Percentiles rank a stretch among this genome's conserved stretches.
phyloP scores from a whole-genome alignment of 768 basidiomycete species.

The Lepiota brunneoincarnata region DNA sequence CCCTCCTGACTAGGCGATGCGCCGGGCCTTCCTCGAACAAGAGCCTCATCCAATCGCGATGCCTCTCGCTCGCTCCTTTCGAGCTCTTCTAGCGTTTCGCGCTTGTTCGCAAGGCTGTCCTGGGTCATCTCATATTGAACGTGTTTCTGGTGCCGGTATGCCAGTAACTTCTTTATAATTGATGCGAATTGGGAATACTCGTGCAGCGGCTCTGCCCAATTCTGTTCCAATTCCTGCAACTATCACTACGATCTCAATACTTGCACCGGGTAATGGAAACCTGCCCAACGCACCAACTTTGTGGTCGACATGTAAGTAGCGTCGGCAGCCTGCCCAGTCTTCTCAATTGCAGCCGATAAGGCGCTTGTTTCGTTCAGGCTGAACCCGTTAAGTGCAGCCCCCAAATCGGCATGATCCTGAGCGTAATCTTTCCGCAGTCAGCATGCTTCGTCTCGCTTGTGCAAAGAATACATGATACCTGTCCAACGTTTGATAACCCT shows the following conservation, averaged over 20 bases:
- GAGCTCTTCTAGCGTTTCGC: conserved; percentile 80
- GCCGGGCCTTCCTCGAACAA: conserved; percentile 52
- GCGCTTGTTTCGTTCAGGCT: conserved; percentile 80
- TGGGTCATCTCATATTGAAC: conserved; percentile 98
- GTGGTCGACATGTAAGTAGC: conserved; percentile 92
- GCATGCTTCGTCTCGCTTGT: not conserved
- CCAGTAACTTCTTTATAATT: conserved; percentile 92
- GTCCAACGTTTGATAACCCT: conserved; percentile 93
- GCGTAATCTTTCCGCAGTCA: conserved; percentile 54
- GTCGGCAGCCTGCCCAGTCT: conserved; percentile 95
- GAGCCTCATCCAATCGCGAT: conserved; percentile 81
- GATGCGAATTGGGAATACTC: conserved; percentile 93
- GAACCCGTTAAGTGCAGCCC: conserved; percentile 89
- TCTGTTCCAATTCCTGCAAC: conserved; percentile 93
- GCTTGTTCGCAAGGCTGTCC: conserved; percentile 81
- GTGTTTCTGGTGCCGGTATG: conserved; percentile 96
- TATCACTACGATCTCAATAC: conserved; percentile 27
- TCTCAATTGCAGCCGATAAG: conserved; percentile 86
- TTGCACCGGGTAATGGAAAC: not conserved
- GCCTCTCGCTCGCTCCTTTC: conserved; percentile 95
- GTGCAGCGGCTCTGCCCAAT: conserved; percentile 93
- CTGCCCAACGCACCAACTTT: conserved; percentile 58
- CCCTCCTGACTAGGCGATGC: conserved; percentile 18
- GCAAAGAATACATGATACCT: conserved; percentile 44
- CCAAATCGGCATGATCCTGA: conserved; percentile 88